Conservation (phyloP, 257 asterid species). For the Solanum pennellii region DNA sequence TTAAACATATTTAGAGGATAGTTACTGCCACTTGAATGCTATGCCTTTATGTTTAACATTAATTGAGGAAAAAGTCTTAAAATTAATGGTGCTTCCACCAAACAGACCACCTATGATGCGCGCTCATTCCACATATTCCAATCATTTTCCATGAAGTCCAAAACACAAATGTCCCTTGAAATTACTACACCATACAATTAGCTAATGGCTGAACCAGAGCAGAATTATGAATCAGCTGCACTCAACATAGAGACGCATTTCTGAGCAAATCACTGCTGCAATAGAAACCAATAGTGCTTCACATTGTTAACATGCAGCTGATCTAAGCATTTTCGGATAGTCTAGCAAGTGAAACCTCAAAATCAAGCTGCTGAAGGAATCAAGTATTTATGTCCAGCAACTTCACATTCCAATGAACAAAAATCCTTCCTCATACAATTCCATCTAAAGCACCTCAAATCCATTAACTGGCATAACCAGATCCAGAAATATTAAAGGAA, state of each 20-base stretch:
- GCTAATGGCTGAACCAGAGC: not conserved
- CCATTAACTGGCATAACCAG: constrained; percentile 10
- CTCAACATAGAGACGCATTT: not conserved
- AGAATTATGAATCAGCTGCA: not conserved
- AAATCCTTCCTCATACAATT: constrained; percentile 8
- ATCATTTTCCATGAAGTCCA: not conserved
- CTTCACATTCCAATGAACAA: constrained; percentile 7
- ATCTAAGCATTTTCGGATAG: not conserved
- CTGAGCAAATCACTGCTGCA: not conserved
- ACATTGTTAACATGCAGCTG: not conserved
- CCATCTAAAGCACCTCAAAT: constrained; percentile 11
- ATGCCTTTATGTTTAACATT: not conserved
- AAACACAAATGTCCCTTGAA: constrained; percentile 6
- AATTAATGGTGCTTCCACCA: not conserved
- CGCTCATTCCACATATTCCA: not conserved
- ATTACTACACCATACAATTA: constrained; percentile 2
- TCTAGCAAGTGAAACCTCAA: constrained; percentile 1
- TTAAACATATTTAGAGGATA: not conserved
- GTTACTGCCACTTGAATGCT: not conserved
- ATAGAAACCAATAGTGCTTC: not conserved
- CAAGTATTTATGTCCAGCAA: constrained; percentile 3
- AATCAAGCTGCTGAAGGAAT: constrained; percentile 5
- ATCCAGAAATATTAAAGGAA: constrained; percentile 2
- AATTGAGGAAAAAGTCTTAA: not conserved
- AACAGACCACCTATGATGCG: not conserved